Base-by-base conservation (phyloP, 345 rosid genomes). In the Dimocarpus longan region DNA sequence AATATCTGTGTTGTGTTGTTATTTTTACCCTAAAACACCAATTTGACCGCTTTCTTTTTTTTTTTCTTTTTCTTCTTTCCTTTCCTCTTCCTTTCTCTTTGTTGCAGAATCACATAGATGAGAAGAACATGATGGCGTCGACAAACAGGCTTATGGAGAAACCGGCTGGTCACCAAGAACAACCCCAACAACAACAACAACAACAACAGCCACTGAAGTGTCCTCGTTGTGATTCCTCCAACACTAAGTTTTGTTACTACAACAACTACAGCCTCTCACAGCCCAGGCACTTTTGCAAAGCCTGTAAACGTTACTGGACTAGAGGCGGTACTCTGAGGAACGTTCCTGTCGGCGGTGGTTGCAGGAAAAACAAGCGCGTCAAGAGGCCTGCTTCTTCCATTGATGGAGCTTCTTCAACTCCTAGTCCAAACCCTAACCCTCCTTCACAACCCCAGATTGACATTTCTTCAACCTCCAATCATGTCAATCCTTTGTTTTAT, bases 171-270 rank as follows among this genome's bases (percentile, higher is more conserved):
- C 56, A 76, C 70, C 83, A 80, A 73, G 76, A 81, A 66, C 88
- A 78, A 67, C 52, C 79, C 43, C 87, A 82, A 37, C 37, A 2
- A 2, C 85, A 81, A 21, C 86, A 73, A 28, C 81, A 80, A 18
- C 86, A 74, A 0, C 92, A 84, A 24, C 91, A 76, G 5, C 84
- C 92, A 56, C 87, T 90, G 2, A 92, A 87, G 81, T 92, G 96
- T 78, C 96, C 96, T 59, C 93, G 96, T 26, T 92, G 96, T 60
- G 92, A 92, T 48, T 92, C 94, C 0, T 84, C 91, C 0, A 92
- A 90, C 88, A 90, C 94, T 15, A 92, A 92, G 83, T 90, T 90
- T 77, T 92, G 95, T 70, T 92, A 92, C 89, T 92, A 89, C 86
- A 92, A 92, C 86, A 92, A 92, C 88, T 90, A 90, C 86, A 91